A percentile compares a stretch with the other conserved stretches of the same genome.
phyloP scores from a whole-genome alignment of 257 asterid genomes.

The Orobanche coerulescens region DNA sequence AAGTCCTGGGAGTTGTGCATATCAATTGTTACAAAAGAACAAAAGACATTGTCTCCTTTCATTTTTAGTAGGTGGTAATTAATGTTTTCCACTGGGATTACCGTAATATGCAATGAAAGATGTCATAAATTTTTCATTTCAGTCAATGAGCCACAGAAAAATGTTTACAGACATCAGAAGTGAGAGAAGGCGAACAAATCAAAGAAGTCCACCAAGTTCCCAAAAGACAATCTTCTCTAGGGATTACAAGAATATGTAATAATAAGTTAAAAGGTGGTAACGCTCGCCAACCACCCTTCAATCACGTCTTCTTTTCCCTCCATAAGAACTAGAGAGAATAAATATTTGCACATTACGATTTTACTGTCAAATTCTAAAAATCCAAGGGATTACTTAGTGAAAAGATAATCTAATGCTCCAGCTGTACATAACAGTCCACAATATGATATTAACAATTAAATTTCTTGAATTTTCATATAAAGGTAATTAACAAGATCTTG shows the following conservation, averaged over 20 bases:
- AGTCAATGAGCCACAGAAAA: constrained; percentile 12
- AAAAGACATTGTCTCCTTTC: constrained; percentile 17
- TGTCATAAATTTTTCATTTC: constrained; percentile 16
- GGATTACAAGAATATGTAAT: constrained; percentile 21
- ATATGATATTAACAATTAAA: constrained; percentile 3
- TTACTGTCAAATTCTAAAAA: not conserved
- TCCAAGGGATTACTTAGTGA: not conserved
- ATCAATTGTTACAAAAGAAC: constrained; percentile 16
- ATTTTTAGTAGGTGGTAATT: constrained; percentile 36
- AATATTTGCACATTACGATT: not conserved
- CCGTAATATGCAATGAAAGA: constrained; percentile 21
- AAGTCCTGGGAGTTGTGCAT: constrained; percentile 17
- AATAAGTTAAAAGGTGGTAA: constrained; percentile 19
- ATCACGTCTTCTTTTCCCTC: constrained; percentile 8
- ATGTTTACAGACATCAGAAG: constrained; percentile 20
- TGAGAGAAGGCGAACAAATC: constrained; percentile 26
- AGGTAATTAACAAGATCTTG: not conserved
- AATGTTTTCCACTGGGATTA: constrained; percentile 20
- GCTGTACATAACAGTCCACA: not conserved
- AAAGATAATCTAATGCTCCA: constrained; percentile 2
- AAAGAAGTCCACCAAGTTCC: constrained; percentile 18
- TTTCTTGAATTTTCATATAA: constrained; percentile 14
- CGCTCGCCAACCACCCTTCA: constrained; percentile 4
- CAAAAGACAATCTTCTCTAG: constrained; percentile 6
- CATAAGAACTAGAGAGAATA: constrained; percentile 3